Base-by-base conservation (phyloP, 2,329 filamentous ascomycete genomes). In the Neopestalotiopsis clavispora region DNA sequence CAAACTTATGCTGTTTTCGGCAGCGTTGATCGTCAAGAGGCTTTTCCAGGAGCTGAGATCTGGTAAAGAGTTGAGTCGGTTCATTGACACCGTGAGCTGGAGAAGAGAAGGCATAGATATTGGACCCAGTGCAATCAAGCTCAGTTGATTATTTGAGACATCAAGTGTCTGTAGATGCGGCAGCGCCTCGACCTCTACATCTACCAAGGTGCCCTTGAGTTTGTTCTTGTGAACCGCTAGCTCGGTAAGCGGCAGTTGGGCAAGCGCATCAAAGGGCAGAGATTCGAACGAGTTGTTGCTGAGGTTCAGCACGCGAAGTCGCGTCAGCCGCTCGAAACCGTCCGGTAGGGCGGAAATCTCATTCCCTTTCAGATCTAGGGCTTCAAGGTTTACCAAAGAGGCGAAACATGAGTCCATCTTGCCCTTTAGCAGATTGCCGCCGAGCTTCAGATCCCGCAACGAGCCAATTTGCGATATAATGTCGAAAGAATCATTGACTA, bases 291-390 rank as follows among this genome's bases (percentile, higher is more conserved):
- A 86, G 74, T 99, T 99, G 72, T 94, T 89, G 68, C 91, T 90
- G 28, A 98, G 78, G 75, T 97, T 95, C 65, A 98, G 82, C 10
- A 92, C 87, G 32, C 92, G 90, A 38, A 99, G 86, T 30, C 87
- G 87, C 2, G 84, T 82, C 71, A 98, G 86, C 34, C 88, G 87
- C n/a, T 86, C 85, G 1, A 98, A 77, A 13, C 87, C 87, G 10
- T 86, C 81, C 0, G 94, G 93, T 17, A 99, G 83, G 1, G 85
- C 84, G 7, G 91, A 89, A 23, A 99, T 85, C 70, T 90, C 89
- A 80, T 99, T 99, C 14, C 88, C 88, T 71, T 94, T 93, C 9
- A 98, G 76, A 71, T 98, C 95, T 9, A 98, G 84, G 20, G 90
- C 86, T 78, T 98, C 94, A 0, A 99, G 84, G 65, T 90, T 89